These are phyloP conservation scores for Fusarium paranaense DNA, from an alignment of 2,329 filamentous ascomycete species.

Conservation along the genomic window DNA sequence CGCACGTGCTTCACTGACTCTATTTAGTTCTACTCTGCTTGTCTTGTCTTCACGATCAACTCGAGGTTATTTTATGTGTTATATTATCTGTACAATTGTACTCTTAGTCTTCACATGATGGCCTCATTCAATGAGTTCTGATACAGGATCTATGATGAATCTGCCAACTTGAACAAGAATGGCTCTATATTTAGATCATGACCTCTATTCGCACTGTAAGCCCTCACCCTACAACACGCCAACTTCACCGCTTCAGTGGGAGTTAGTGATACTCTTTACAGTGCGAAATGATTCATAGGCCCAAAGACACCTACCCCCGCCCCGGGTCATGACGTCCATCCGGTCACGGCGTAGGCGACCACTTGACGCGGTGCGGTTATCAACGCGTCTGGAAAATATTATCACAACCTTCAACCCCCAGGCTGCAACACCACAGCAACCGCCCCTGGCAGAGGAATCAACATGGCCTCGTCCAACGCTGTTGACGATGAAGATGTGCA, in stretches of 20 bases:
- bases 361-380: conserved; percentile 44
- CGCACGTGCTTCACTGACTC: conserved; percentile 4
- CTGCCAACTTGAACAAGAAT: neutral
- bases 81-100: too few species aligned
- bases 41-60: neutral
- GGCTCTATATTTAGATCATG: neutral
- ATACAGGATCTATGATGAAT: neutral
- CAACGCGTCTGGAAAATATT: conserved; percentile 41
- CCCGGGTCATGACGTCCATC: conserved; percentile 31
- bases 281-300: conserved; percentile 7
- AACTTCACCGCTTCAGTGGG: neutral
- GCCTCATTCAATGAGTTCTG: neutral
- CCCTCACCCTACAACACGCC: rapidly evolving
- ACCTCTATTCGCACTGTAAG: neutral
- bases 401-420: conserved; percentile 24
- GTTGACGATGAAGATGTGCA: conserved; percentile 44
- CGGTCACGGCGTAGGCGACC: conserved; percentile 10
- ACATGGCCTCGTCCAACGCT: conserved; percentile 45
- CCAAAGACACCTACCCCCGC: neutral
- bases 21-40: neutral
- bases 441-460: conserved; percentile 16
- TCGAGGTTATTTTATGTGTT: neutral
- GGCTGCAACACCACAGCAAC: conserved; percentile 29
- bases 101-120: too few species aligned
- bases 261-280: neutral